phyloP scores from a whole-genome alignment of 2,329 filamentous ascomycete genomes.

The Pseudonectria buxi region DNA sequence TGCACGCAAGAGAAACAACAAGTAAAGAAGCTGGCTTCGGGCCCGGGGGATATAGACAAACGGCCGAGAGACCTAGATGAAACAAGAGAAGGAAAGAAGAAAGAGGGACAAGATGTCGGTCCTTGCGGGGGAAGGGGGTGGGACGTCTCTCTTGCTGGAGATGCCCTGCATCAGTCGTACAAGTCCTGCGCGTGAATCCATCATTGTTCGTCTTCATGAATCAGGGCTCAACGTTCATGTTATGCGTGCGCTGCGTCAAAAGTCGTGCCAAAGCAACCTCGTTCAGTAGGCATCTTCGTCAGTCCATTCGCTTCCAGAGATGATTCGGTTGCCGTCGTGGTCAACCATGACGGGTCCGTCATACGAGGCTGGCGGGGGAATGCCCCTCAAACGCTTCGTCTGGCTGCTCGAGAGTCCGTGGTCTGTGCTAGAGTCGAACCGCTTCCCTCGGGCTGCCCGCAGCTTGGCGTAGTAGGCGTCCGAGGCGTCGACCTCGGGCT shows the following conservation, averaged over 20 bases:
- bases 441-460: conserved; percentile 60
- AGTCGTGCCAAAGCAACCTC: neutral
- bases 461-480: conserved; percentile 78
- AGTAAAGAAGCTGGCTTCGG: no score
- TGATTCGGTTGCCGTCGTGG: conserved; percentile 53
- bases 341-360: conserved; percentile 45
- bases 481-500: conserved; percentile 66
- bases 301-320: conserved; percentile 61
- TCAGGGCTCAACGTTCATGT: conserved; percentile 6
- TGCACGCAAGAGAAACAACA: no score
- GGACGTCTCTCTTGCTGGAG: no score
- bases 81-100: no score
- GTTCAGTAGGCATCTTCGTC: conserved; percentile 54
- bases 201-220: conserved; percentile 10
- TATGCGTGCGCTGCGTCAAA: neutral
- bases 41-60: no score
- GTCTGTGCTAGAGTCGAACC: conserved; percentile 45
- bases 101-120: no score
- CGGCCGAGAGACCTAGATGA: no score
- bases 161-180: no score
- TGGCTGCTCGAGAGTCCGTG: conserved; percentile 37
- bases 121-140: no score
- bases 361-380: conserved; percentile 43
- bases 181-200: no score
- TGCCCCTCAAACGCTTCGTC: conserved; percentile 47